These are phyloP conservation scores for Kuraishia hungarica DNA, from an alignment of 805 yeast genomes.

Conservation along the genomic window DNA sequence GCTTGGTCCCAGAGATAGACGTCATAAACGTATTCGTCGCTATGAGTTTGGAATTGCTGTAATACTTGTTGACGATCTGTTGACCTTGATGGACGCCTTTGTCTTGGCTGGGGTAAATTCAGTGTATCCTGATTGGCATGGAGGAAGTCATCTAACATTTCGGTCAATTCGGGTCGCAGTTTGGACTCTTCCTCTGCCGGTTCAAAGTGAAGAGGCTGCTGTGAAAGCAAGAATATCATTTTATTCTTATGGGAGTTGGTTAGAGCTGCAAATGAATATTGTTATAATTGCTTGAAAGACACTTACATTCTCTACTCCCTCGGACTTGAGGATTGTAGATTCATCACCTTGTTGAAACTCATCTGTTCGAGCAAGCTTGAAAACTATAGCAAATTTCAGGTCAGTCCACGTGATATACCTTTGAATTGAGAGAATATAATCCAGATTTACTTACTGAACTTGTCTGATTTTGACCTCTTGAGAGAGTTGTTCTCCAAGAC, in stretches of 20 bases:
- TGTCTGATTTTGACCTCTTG: slow-evolving; percentile 2
- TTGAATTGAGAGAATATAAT: too few species aligned
- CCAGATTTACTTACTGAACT: background rate
- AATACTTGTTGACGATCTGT: background rate
- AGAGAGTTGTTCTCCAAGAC: background rate
- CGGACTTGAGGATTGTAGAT: background rate
- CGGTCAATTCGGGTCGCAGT: slow-evolving; percentile 57
- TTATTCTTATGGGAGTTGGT: background rate
- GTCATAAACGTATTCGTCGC: slow-evolving; percentile 83
- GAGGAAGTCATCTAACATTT: slow-evolving; percentile 62
- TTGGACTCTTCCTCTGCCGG: slow-evolving; percentile 17
- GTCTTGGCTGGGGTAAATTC: background rate
- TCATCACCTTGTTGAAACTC: background rate
- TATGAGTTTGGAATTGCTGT: slow-evolving; percentile 11
- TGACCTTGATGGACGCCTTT: slow-evolving; percentile 1
- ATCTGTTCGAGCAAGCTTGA: slow-evolving; percentile 1
- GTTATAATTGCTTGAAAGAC: background rate
- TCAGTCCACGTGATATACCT: background rate
- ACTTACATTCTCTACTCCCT: background rate
- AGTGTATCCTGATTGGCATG: slow-evolving; percentile 14
- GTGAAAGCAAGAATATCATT: background rate
- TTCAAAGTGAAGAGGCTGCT: background rate
- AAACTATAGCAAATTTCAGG: background rate
- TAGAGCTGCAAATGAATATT: background rate
- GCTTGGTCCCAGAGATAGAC: slow-evolving; percentile 66